Evolutionary conservation across 2,329 filamentous ascomycete species (phyloP).

Genomic region (Intubia oerlemansii): DNA sequence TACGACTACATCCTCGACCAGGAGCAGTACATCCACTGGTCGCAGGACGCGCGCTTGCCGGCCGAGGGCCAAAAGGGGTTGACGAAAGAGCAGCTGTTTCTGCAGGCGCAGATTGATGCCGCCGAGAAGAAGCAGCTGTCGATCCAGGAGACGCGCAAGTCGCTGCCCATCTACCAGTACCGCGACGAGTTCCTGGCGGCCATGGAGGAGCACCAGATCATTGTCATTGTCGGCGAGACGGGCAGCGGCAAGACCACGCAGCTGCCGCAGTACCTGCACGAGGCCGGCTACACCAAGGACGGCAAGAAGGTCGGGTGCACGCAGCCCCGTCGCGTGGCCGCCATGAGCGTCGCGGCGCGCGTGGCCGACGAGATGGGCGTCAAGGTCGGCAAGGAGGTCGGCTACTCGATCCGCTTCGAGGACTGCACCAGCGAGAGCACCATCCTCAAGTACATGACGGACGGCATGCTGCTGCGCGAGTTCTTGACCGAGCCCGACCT

Average conservation of each 20-base stretch:
- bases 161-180: slow-evolving; percentile 74
- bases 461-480: slow-evolving; percentile 82
- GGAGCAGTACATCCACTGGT: slow-evolving; percentile 69
- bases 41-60: slow-evolving; percentile 49
- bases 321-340: slow-evolving; percentile 83
- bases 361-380: slow-evolving; percentile 87
- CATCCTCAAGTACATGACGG: slow-evolving; percentile 86
- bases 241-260: slow-evolving; percentile 94
- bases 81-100: slow-evolving; percentile 58
- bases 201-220: slow-evolving; percentile 61
- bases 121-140: slow-evolving; percentile 74
- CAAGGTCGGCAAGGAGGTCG: slow-evolving; percentile 78
- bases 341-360: slow-evolving; percentile 92
- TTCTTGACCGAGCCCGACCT: slow-evolving; percentile 78
- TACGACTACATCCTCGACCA: slow-evolving; percentile 92
- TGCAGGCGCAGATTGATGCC: slow-evolving; percentile 66
- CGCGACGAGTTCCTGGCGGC: slow-evolving; percentile 73
- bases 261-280: slow-evolving; percentile 78
- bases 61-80: slow-evolving; percentile 15
- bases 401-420: slow-evolving; percentile 89
- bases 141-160: slow-evolving; percentile 83
- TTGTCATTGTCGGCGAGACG: slow-evolving; percentile 89
- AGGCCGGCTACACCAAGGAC: slow-evolving; percentile 70
- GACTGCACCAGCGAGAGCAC: slow-evolving; percentile 84
- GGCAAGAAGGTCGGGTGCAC: slow-evolving; percentile 81